Evolutionary conservation across 2,329 filamentous ascomycete genomes (phyloP).

Genomic region (Ceratocystis cubensis): DNA sequence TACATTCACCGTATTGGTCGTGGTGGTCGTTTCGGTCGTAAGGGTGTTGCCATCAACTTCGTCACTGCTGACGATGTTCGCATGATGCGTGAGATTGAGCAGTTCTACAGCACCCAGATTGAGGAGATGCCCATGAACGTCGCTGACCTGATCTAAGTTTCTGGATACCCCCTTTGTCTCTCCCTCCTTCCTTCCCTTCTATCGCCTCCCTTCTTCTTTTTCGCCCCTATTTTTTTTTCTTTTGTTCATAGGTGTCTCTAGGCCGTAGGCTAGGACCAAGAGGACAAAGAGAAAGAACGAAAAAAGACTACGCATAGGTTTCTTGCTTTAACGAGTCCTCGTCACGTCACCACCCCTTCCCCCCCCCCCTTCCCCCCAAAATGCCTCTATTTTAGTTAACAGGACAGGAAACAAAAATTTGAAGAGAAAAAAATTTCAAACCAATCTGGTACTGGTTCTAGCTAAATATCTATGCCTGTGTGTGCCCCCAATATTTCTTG

Average conservation of each 20-base stretch:
- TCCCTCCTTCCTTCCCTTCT: not conserved
- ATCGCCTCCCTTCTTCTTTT: slow-evolving; percentile 1
- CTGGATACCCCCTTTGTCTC: slow-evolving; percentile 17
- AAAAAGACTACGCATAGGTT: slow-evolving; percentile 9
- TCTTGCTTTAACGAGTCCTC: slow-evolving; percentile 6
- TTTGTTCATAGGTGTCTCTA: not conserved
- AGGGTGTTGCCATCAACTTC: slow-evolving; percentile 99
- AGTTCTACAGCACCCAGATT: slow-evolving; percentile 99
- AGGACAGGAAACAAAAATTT: slow-evolving; percentile 20
- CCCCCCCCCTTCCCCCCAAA: slow-evolving; percentile 1
- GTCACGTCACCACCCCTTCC: not conserved
- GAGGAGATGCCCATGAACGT: slow-evolving; percentile 99
- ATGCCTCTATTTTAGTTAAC: slow-evolving; percentile 12
- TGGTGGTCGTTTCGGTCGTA: slow-evolving; percentile 98
- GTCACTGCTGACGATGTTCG: slow-evolving; percentile 97
- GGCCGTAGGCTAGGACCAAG: not conserved
- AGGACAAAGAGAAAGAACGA: not conserved
- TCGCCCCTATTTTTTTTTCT: slow-evolving; percentile 14
- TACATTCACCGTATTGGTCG: slow-evolving; percentile 99
- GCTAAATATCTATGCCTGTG: not conserved
- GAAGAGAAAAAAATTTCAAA: slow-evolving; percentile 22
- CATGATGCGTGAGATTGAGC: slow-evolving; percentile 99
- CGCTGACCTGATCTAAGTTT: slow-evolving; percentile 56
- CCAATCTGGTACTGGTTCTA: slow-evolving; percentile 3
- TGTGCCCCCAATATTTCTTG: not conserved